Percentiles rank a stretch among this genome's conserved stretches.
Evolutionary conservation across 352 stramenopile genomes (phyloP).

Genomic region (Elongisporangium senticosum): DNA sequence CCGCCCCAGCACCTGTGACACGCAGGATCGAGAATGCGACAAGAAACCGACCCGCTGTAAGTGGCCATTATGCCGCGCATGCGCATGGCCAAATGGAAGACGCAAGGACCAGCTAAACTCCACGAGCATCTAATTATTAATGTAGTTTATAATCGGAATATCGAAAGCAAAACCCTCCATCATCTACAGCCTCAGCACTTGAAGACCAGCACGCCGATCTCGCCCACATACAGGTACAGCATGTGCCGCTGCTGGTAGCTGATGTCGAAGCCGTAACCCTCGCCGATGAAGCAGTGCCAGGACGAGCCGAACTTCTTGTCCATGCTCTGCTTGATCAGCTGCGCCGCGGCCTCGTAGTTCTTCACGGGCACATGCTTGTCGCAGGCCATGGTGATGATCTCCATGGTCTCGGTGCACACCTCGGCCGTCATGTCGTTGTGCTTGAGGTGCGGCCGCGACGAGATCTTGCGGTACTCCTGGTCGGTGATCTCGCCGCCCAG

Average conservation of each 20-base stretch:
- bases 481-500: slow-evolving; percentile 48
- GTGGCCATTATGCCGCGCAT: neutral
- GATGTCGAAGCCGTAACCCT: slow-evolving; percentile 96
- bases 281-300: slow-evolving; percentile 95
- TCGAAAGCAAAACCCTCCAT: neutral
- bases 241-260: slow-evolving; percentile 95
- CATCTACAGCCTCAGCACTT: slow-evolving; percentile 75
- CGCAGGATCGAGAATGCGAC: slow-evolving; percentile 1
- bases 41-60: neutral
- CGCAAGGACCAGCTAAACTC: neutral
- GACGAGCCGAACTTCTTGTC: slow-evolving; percentile 97
- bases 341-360: slow-evolving; percentile 91
- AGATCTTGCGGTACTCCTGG: slow-evolving; percentile 82
- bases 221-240: slow-evolving; percentile 92
- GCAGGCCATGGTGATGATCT: slow-evolving; percentile 96
- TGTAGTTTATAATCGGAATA: neutral
- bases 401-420: slow-evolving; percentile 92
- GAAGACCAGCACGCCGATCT: slow-evolving; percentile 94
- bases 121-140: neutral
- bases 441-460: slow-evolving; percentile 73
- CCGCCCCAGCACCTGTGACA: neutral
- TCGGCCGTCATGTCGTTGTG: slow-evolving; percentile 90
- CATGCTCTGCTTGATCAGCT: slow-evolving; percentile 95
- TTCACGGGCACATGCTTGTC: slow-evolving; percentile 92
- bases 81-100: neutral